These are phyloP conservation scores for Penicillium verrucosum DNA, from an alignment of 2,329 filamentous ascomycete genomes.

Conservation along the genomic window DNA sequence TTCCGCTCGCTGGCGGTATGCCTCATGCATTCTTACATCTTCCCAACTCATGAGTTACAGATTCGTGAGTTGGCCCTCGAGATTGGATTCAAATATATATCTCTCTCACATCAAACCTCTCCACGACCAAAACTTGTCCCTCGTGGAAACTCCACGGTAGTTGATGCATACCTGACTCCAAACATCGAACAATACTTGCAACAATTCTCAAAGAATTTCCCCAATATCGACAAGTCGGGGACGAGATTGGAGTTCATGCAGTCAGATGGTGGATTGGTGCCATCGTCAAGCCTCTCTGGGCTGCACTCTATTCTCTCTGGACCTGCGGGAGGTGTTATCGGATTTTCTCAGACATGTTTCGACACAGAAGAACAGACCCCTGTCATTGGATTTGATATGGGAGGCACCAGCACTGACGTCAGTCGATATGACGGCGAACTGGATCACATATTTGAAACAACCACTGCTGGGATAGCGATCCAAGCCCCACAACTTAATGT, in stretches of 20 bases:
- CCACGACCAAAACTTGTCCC: slow-evolving; percentile 78
- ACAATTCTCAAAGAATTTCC: slow-evolving; percentile 17
- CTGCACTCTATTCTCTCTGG: slow-evolving; percentile 83
- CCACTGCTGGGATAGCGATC: slow-evolving; percentile 86
- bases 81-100: slow-evolving; percentile 69
- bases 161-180: slow-evolving; percentile 73
- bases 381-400: slow-evolving; percentile 94
- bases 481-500: slow-evolving; percentile 88
- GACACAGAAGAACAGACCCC: slow-evolving; percentile 72
- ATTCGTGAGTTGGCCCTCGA: slow-evolving; percentile 70
- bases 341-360: slow-evolving; percentile 85
- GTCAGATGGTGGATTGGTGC: slow-evolving; percentile 68
- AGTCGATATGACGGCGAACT: slow-evolving; percentile 81
- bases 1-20: slow-evolving; percentile 78
- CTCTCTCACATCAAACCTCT: slow-evolving; percentile 71
- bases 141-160: slow-evolving; percentile 68
- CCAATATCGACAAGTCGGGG: not conserved
- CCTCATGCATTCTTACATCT: slow-evolving; percentile 84
- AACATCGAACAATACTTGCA: slow-evolving; percentile 68
- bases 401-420: slow-evolving; percentile 83
- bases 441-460: slow-evolving; percentile 90
- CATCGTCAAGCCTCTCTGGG: slow-evolving; percentile 65
- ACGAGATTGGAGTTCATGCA: slow-evolving; percentile 60
- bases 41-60: slow-evolving; percentile 72
- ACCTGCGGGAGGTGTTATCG: slow-evolving; percentile 87